Evolutionary conservation across 441 rosid species (phyloP), one percentile per base, ranked within the genome.

Genomic region (Populus tomentosa): DNA sequence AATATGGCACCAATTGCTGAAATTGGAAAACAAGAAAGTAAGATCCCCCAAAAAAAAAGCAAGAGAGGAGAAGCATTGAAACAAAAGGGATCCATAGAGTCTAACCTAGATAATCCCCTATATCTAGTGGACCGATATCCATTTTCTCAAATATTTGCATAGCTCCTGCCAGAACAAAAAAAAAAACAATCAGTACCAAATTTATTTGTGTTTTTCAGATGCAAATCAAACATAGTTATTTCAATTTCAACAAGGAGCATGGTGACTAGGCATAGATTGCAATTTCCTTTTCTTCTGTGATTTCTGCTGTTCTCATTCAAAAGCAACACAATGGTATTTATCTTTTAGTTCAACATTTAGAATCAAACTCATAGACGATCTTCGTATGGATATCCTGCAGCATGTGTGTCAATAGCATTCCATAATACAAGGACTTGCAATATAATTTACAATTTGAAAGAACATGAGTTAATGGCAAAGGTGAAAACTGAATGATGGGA

Each of bases 1-100:
- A 93, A 95, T 84, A 95, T 95, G 42, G 98, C 89, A 78, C 98
- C 98, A 28, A 95, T 90, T 65, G 98, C 98, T 93, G 92, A 77
- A 79, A 73, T 65, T 1, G 30, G 65, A 71, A 40, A 66, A 63
- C 4, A 65, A 71, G 73, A 80, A 61, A 46, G 68, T 75, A 62
- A 70, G 77, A 64, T 63, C 14, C 0, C 0, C 38, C 6, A 13
- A 56, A 40, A 63, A 21, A 62, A 69, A 69, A 18, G 13, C 11
- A 36, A 72, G 63, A 10, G 11, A 62, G 38, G 56, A 69, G 21
- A 18, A 35, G 40, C 62, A 23, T 21, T 35, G 35, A 63, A 81
- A 36, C n/a, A 69, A 69, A 66, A 56, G 66, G 71, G 24, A 78
- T 18, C 72, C 30, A 53, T 6, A 71, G 30, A 80, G 76, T 26